Conservation (phyloP, 2,329 filamentous ascomycete genomes). For the Penicillium fuscoglaucum region DNA sequence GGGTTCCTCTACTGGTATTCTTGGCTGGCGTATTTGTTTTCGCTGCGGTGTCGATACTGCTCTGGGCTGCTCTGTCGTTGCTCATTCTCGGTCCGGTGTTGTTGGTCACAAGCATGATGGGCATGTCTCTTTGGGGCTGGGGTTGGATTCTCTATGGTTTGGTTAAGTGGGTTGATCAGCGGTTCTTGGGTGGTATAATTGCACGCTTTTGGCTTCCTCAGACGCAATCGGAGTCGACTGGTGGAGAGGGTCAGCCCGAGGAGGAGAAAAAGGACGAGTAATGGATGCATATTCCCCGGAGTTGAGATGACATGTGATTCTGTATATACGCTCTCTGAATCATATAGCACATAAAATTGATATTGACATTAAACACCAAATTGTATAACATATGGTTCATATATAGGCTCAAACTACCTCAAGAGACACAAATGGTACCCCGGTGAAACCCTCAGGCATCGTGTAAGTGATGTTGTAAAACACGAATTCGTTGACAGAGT, state of each 20-base stretch:
- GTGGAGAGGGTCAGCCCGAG: not conserved
- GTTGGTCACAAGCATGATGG: slow-evolving; percentile 32
- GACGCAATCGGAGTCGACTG: slow-evolving; percentile 1
- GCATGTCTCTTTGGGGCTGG: slow-evolving; percentile 33
- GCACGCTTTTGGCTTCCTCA: slow-evolving; percentile 25
- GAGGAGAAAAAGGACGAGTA: slow-evolving; percentile 1
- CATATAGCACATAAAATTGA: not conserved
- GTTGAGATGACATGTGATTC: not conserved
- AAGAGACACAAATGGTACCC: slow-evolving; percentile 14
- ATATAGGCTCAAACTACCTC: slow-evolving; percentile 1
- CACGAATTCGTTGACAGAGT: slow-evolving; percentile 19
- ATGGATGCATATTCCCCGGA: not conserved
- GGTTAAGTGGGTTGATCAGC: slow-evolving; percentile 28
- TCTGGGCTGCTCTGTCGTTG: slow-evolving; percentile 35
- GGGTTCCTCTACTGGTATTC: slow-evolving; percentile 37
- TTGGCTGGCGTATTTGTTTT: slow-evolving; percentile 36
- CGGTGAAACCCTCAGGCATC: slow-evolving; percentile 15
- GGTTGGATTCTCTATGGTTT: slow-evolving; percentile 32
- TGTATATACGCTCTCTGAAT: not conserved
- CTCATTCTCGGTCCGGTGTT: slow-evolving; percentile 35
- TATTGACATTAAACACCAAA: not conserved
- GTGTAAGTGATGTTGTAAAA: slow-evolving; percentile 23
- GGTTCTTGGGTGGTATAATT: slow-evolving; percentile 29
- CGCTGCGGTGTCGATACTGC: slow-evolving; percentile 32
- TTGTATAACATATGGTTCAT: not conserved